phyloP scores from a whole-genome alignment of 1,284 basidiomycete genomes.

The Ganoderma resinaceum region DNA sequence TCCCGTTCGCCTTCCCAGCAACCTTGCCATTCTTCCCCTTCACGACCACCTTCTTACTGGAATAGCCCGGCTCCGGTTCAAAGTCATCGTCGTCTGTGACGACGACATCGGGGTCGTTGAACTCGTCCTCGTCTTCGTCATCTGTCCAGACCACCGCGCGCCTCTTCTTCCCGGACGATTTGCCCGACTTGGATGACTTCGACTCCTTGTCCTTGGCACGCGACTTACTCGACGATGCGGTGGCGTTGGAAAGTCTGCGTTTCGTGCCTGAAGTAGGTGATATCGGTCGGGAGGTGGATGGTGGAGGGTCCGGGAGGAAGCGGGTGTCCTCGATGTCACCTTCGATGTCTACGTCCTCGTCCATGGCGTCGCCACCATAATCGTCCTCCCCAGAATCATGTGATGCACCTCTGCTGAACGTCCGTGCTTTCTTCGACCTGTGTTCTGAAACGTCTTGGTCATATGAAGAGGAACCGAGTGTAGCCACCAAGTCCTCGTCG shows the following conservation, averaged over 20 bases:
- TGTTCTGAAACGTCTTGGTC: constrained; percentile 13
- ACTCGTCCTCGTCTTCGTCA: constrained; percentile 33
- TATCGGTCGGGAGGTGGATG: constrained; percentile 21
- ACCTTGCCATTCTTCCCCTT: constrained; percentile 28
- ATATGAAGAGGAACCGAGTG: constrained; percentile 15
- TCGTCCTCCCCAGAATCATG: constrained; percentile 22
- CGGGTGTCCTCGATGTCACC: constrained; percentile 33
- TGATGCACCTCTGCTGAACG: constrained; percentile 8
- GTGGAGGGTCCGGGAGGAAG: constrained; percentile 25
- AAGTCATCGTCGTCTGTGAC: constrained; percentile 34
- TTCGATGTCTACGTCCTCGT: constrained; percentile 37
- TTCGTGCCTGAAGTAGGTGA: constrained; percentile 21
- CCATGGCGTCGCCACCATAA: constrained; percentile 32
- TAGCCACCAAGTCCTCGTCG: constrained; percentile 23
- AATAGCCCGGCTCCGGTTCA: constrained; percentile 31
- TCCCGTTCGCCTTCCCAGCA: constrained; percentile 31
- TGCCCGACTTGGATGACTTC: constrained; percentile 21
- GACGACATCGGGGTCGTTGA: constrained; percentile 22
- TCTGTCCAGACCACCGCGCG: constrained; percentile 35
- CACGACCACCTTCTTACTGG: constrained; percentile 19
- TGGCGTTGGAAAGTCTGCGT: constrained; percentile 11
- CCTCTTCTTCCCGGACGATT: constrained; percentile 26
- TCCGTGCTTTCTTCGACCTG: constrained; percentile 29
- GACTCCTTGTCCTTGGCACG: constrained; percentile 22
- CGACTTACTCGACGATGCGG: constrained; percentile 21